Evolutionary conservation across 2,329 filamentous ascomycete species (phyloP).

Genomic region (Arthrobotrys megalospora): DNA sequence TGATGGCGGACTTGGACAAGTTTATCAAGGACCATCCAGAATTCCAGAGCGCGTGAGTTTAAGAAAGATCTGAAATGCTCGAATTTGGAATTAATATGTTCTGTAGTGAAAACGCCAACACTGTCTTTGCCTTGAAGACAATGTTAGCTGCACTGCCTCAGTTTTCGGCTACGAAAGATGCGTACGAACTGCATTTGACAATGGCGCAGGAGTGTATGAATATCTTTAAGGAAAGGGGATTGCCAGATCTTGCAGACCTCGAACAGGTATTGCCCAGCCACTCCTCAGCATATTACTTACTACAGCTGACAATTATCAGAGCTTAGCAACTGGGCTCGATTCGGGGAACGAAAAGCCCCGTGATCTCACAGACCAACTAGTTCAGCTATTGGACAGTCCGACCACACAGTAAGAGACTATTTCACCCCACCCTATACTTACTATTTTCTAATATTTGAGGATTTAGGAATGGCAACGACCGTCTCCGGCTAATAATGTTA

Average conservation of each 20-base stretch:
- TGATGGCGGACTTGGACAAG: conserved; percentile 91
- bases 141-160: conserved; percentile 96
- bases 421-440: too few species aligned
- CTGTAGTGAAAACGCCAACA: conserved; percentile 77
- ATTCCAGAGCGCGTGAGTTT: conserved; percentile 78
- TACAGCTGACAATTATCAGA: conserved; percentile 68
- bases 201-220: conserved; percentile 99
- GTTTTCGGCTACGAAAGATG: conserved; percentile 95
- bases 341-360: conserved; percentile 94
- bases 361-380: conserved; percentile 86
- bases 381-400: conserved; percentile 89
- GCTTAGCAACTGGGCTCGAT: conserved; percentile 89
- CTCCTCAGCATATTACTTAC: conserved; percentile 9
- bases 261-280: conserved; percentile 76
- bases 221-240: conserved; percentile 85
- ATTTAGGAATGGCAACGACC: conserved; percentile 71
- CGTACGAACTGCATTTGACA: conserved; percentile 91
- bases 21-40: conserved; percentile 93
- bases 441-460: conserved; percentile 1
- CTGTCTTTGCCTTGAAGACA: conserved; percentile 91
- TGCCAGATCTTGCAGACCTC: conserved; percentile 86
- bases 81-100: conserved; percentile 38
- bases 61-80: conserved; percentile 40
- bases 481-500: conserved; percentile 85
- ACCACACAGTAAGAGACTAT: conserved; percentile 66